phyloP scores from a whole-genome alignment of 345 rosid genomes.

The Euphorbia pulcherrima region DNA sequence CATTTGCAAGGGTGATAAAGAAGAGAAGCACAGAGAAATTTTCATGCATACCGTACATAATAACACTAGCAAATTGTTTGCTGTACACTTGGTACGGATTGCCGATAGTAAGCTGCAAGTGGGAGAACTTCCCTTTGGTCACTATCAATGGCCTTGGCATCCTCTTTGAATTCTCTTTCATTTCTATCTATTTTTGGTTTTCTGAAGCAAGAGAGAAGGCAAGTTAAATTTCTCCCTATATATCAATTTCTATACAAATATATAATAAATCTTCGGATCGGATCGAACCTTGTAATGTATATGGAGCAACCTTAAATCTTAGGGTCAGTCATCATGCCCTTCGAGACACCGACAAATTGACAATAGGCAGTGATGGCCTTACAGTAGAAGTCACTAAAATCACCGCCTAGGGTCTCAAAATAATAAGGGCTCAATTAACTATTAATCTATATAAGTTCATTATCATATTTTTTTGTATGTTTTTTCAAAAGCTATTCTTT shows the following conservation, averaged over 20 bases:
- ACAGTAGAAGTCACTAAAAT: too few relatives aligned
- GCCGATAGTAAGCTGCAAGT: conserved; percentile 70
- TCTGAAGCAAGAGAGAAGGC: conserved; percentile 59
- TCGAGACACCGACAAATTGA: too few relatives aligned
- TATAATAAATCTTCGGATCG: too few relatives aligned
- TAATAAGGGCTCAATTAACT: too few relatives aligned
- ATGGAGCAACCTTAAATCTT: too few relatives aligned
- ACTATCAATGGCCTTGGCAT: conserved; percentile 77
- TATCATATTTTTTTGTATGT: too few relatives aligned
- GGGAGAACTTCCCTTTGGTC: conserved; percentile 74
- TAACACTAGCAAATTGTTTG: conserved; percentile 63
- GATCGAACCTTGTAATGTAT: too few relatives aligned
- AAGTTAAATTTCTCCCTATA: conserved; percentile 3
- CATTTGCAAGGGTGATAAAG: conserved; percentile 59
- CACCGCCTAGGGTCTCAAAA: too few relatives aligned
- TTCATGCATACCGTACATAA: conserved; percentile 72
- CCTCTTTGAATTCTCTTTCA: conserved; percentile 60
- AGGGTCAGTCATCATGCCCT: too few relatives aligned
- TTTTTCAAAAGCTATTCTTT: too few relatives aligned
- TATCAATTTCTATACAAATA: not conserved
- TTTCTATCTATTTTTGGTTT: conserved; percentile 51
- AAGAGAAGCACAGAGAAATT: conserved; percentile 72
- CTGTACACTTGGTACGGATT: conserved; percentile 79
- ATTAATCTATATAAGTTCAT: too few relatives aligned
- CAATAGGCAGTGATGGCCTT: too few relatives aligned